Evolutionary conservation across 345 rosid genomes (phyloP).

Genomic region (Brassica incana): DNA sequence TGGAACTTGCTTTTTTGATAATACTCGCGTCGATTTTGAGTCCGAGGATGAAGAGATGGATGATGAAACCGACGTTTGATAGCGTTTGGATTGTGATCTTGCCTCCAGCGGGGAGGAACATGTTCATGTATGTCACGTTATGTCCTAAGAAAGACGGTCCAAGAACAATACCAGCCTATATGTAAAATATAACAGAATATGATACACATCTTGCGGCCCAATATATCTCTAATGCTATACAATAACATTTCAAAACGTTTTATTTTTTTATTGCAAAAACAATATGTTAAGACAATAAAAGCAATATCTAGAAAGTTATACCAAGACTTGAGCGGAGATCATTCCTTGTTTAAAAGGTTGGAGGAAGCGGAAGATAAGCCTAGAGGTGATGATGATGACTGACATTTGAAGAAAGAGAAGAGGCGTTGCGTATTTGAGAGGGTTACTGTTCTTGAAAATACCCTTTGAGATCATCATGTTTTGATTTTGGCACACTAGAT

Average conservation of each 20-base stretch:
- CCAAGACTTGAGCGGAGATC: constrained; percentile 43
- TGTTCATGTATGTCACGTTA: background rate
- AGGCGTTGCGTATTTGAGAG: constrained; percentile 32
- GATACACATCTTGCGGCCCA: too few relatives aligned
- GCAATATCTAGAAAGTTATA: constrained; percentile 14
- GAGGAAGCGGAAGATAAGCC: constrained; percentile 27
- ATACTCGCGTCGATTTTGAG: constrained; percentile 36
- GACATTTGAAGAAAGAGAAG: constrained; percentile 36
- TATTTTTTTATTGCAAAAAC: background rate
- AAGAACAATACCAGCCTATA: constrained; percentile 35
- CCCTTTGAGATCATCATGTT: constrained; percentile 31
- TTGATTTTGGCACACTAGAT: constrained; percentile 26
- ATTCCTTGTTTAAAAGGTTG: constrained; percentile 37
- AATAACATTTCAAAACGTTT: background rate
- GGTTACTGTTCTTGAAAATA: constrained; percentile 29
- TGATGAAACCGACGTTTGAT: constrained; percentile 36
- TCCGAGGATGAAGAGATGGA: constrained; percentile 39
- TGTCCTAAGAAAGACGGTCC: constrained; percentile 40
- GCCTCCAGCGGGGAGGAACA: constrained; percentile 33
- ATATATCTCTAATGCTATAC: background rate
- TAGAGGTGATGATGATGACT: constrained; percentile 31
- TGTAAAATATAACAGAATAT: too few relatives aligned
- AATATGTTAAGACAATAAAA: background rate
- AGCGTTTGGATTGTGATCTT: constrained; percentile 33
- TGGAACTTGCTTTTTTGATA: constrained; percentile 24